Conservation (phyloP, 2,329 filamentous ascomycete species). For the Nemania sp. region DNA sequence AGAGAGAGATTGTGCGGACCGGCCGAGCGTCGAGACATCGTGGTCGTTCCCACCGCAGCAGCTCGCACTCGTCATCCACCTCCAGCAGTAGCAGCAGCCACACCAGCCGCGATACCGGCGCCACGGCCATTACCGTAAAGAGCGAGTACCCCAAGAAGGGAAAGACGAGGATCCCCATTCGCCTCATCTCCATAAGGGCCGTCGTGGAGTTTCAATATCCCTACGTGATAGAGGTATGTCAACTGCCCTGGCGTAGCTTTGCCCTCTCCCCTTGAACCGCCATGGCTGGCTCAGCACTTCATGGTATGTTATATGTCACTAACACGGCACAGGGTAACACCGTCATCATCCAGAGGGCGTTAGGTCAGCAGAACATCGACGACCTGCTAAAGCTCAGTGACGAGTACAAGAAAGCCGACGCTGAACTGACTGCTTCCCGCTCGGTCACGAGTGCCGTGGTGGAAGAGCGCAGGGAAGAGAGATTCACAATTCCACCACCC, state of each 20-base stretch:
- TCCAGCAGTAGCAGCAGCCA: conserved; percentile 50
- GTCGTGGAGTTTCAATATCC: conserved; percentile 85
- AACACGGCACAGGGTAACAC: conserved; percentile 68
- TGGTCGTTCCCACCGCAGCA: conserved; percentile 43
- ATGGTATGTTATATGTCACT: conserved; percentile 31
- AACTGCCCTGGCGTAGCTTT: neutral
- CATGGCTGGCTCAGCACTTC: neutral
- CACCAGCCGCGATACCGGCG: conserved; percentile 48
- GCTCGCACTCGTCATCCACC: conserved; percentile 50
- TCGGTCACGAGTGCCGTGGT: conserved; percentile 52
- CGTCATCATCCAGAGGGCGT: conserved; percentile 79
- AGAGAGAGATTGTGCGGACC: conserved; percentile 61
- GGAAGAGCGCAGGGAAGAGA: conserved; percentile 54
- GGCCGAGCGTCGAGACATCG: conserved; percentile 41
- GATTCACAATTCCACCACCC: conserved; percentile 45
- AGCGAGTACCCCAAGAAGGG: conserved; percentile 78
- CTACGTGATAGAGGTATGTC: conserved; percentile 78
- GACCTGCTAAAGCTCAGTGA: conserved; percentile 84
- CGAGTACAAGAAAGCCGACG: conserved; percentile 66
- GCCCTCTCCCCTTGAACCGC: neutral
- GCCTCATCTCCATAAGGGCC: conserved; percentile 78
- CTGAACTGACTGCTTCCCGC: conserved; percentile 51
- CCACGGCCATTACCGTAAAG: conserved; percentile 53
- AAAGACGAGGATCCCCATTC: conserved; percentile 84
- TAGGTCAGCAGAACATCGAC: conserved; percentile 90